A percentile compares a stretch with the other conserved stretches of the same genome.
Conservation (phyloP, 2,329 filamentous ascomycete genomes). For the Ceratocystis cacaofunesta region DNA sequence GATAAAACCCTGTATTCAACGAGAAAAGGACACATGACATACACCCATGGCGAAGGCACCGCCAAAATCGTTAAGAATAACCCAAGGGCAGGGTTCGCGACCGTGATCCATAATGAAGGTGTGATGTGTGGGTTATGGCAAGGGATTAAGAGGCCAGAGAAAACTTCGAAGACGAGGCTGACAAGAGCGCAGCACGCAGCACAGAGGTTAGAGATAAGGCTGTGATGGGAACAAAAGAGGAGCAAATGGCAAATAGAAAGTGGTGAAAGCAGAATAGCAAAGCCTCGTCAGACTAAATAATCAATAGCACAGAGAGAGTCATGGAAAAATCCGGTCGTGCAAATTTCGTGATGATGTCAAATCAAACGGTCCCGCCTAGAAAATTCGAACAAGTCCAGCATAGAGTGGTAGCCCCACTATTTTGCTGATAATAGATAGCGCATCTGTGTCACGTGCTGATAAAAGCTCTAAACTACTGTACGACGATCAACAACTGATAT, state of each 20-base stretch:
- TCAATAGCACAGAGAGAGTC: neutral
- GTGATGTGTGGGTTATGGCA: neutral
- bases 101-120: slow-evolving; percentile 66
- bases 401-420: neutral
- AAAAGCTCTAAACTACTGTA: neutral
- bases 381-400: neutral
- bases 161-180: neutral
- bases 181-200: neutral
- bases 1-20: slow-evolving; percentile 17
- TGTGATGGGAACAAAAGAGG: neutral
- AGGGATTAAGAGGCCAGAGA: neutral
- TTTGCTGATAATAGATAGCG: neutral
- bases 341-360: slow-evolving; percentile 6
- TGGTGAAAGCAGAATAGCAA: slow-evolving; percentile 1
- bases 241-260: neutral
- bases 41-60: slow-evolving; percentile 95
- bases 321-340: neutral
- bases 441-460: neutral
- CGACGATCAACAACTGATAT: neutral
- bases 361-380: neutral
- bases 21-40: slow-evolving; percentile 27
- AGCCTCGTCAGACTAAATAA: neutral
- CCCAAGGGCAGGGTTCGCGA: slow-evolving; percentile 91
- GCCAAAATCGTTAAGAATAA: slow-evolving; percentile 92
- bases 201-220: neutral